These are phyloP conservation scores for Parascedosporium putredinis DNA, from an alignment of 2,329 filamentous ascomycete genomes.

Conservation along the genomic window DNA sequence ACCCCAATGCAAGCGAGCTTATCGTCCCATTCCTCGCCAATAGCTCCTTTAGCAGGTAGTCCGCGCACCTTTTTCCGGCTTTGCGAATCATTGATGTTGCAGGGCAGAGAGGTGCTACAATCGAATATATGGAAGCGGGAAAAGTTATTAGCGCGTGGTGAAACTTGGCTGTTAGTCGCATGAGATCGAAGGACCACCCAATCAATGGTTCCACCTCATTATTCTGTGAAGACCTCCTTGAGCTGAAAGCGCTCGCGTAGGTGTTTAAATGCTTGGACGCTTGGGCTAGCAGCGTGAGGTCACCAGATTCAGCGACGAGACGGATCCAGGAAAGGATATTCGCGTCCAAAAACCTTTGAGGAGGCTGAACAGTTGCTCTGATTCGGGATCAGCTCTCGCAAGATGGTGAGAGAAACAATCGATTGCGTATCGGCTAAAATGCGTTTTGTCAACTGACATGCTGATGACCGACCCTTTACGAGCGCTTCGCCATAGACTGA, in stretches of 20 bases:
- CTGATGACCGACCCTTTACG: not conserved
- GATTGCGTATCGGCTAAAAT: conserved; percentile 20
- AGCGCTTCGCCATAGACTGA: not conserved
- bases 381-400: conserved; percentile 10
- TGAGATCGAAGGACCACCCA: conserved; percentile 21
- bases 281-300: not conserved
- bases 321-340: not conserved
- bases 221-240: not conserved
- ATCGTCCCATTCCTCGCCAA: conserved; percentile 20
- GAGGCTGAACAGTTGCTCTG: not conserved
- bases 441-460: conserved; percentile 10
- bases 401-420: conserved; percentile 25
- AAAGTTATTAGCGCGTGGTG: conserved; percentile 16
- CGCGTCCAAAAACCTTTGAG: conserved; percentile 10
- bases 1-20: conserved; percentile 20
- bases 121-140: conserved; percentile 20
- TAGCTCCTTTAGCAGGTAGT: conserved; percentile 17
- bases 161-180: conserved; percentile 21
- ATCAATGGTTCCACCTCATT: conserved; percentile 13
- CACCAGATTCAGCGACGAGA: not conserved
- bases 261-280: not conserved
- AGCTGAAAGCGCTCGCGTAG: not conserved
- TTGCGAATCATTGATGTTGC: not conserved
- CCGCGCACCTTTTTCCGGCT: conserved; percentile 9
- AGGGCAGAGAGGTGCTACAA: conserved; percentile 19